Evolutionary conservation across 2,329 filamentous ascomycete genomes (phyloP).

Genomic region (Albophoma yamanashiensis): DNA sequence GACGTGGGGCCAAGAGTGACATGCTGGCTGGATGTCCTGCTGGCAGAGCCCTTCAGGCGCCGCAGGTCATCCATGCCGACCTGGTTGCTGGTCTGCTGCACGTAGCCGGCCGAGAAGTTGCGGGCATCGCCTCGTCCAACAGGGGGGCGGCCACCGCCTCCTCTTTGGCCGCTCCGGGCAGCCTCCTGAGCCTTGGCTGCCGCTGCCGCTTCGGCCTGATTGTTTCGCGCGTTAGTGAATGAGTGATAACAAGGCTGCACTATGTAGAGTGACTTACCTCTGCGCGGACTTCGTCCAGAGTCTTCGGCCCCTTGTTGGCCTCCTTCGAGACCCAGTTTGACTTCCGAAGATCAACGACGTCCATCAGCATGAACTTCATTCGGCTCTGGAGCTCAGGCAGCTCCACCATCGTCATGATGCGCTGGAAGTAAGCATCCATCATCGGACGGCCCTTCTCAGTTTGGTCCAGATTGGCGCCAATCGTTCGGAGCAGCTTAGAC

Average conservation of each 20-base stretch:
- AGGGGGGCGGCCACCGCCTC: conserved; percentile 57
- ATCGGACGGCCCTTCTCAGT: conserved; percentile 74
- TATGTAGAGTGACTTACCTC: conserved; percentile 41
- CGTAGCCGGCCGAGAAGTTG: conserved; percentile 65
- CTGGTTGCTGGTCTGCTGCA: conserved; percentile 69
- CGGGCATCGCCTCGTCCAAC: conserved; percentile 81
- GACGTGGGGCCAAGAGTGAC: conserved; percentile 70
- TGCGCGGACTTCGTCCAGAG: conserved; percentile 81
- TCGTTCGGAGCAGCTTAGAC: conserved; percentile 83
- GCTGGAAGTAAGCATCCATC: conserved; percentile 89
- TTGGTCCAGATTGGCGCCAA: conserved; percentile 75
- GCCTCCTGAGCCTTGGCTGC: conserved; percentile 73
- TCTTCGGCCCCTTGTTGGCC: conserved; percentile 90
- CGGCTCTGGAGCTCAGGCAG: conserved; percentile 75
- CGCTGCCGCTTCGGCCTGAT: conserved; percentile 58
- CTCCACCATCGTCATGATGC: conserved; percentile 74
- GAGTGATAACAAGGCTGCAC: background rate
- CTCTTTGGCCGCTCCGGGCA: conserved; percentile 50
- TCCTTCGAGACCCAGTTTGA: conserved; percentile 80
- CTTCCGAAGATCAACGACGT: conserved; percentile 75
- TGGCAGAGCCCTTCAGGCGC: conserved; percentile 58
- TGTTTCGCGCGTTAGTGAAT: conserved; percentile 18
- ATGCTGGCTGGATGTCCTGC: conserved; percentile 51
- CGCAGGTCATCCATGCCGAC: conserved; percentile 87
- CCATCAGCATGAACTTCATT: conserved; percentile 93